Evolutionary conservation across 192 early-diverging fungal genomes (phyloP).

Genomic region (Entomortierella lignicola): DNA sequence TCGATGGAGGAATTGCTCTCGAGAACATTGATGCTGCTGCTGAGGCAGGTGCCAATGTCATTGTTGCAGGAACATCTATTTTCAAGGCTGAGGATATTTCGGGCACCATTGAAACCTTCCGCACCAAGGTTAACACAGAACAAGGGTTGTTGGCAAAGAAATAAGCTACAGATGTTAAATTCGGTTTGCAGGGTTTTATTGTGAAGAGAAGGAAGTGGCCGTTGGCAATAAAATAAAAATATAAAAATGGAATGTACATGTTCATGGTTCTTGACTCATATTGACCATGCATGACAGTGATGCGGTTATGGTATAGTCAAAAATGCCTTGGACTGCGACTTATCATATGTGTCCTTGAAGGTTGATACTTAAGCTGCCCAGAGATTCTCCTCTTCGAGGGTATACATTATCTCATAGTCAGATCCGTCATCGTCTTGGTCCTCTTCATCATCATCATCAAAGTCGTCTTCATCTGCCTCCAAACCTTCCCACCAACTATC

Average conservation of each 20-base stretch:
- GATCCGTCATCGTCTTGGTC: slow-evolving; percentile 16
- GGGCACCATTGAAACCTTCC: slow-evolving; percentile 75
- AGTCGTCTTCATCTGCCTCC: neutral
- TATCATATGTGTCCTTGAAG: no score
- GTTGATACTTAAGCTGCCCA: no score
- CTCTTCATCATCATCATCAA: slow-evolving; percentile 9
- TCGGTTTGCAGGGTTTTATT: no score
- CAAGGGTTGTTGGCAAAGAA: slow-evolving; percentile 52
- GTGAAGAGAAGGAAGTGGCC: no score
- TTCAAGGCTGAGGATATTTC: slow-evolving; percentile 82
- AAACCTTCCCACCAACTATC: neutral
- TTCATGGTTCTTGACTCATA: no score
- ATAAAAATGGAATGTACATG: no score
- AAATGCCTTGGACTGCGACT: no score
- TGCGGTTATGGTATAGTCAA: no score
- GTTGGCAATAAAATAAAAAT: no score
- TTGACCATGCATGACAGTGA: no score
- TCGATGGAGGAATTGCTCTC: slow-evolving; percentile 90
- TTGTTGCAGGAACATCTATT: slow-evolving; percentile 94
- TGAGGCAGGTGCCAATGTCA: slow-evolving; percentile 95
- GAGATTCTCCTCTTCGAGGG: no score
- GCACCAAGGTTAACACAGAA: slow-evolving; percentile 64
- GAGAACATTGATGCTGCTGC: slow-evolving; percentile 90
- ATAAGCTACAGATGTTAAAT: no score
- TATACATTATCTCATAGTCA: slow-evolving; percentile 3